Evolutionary conservation across 1,284 basidiomycete species (phyloP), one percentile per base, ranked within the genome.

Genomic region (Ganoderma lingzhi): DNA sequence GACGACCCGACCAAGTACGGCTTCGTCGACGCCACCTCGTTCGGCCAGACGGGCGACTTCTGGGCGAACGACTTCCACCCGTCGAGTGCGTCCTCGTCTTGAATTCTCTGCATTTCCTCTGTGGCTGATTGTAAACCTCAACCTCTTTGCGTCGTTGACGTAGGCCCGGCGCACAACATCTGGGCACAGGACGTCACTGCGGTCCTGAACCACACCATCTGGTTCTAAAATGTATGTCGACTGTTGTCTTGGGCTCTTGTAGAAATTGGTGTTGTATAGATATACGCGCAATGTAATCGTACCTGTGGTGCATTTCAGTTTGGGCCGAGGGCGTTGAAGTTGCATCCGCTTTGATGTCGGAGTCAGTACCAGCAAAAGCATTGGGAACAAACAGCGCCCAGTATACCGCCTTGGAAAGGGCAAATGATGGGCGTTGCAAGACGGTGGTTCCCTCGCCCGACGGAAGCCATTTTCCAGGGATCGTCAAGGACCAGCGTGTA

Each of bases 11-110:
- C 79, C 0, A 73, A 81, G 15, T 89, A 84, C 68, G 88, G 88
- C 0, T 89, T 89, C 76, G 79, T 81, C 30, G 87, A 89, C 71
- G 82, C 81, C 6, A 84, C 83, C 0, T 84, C 85, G 0, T 88
- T 81, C 67, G 88, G 88, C 6, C 77, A 77, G n/a, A 68, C 83
- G 12, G 83, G 81, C 23, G 80, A 85, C 69, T 89, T 90, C 82
- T 89, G 88, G 88, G 86, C 84, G 6, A 73, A 73, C 65, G 67
- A 73, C 65, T 70, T 65, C 64, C 71, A 73, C 30, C 69, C 68
- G 41, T 70, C 65, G 5, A 72, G 69, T 64, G n/a, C 48, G 59
- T 62, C 30, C 19, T 6, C 32, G 1, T 32, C 9, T 63, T 2
- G 23, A 6, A 19, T 39, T 41, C 15, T 42, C 14, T 4, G 64